These are phyloP conservation scores for Aspergillus japonicus DNA, from an alignment of 2,329 filamentous ascomycete genomes.

Conservation along the genomic window DNA sequence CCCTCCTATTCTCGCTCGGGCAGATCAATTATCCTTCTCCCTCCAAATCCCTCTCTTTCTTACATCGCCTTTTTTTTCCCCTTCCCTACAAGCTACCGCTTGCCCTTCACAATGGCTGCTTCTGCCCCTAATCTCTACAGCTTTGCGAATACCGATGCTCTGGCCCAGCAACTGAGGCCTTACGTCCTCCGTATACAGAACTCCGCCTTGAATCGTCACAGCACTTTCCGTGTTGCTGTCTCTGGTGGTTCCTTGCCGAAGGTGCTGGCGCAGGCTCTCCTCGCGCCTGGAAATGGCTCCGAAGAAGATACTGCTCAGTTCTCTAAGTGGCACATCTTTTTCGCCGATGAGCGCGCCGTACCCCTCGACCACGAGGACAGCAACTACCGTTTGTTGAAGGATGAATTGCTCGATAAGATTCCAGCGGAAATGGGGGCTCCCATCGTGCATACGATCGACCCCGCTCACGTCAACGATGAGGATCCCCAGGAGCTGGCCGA, in stretches of 20 bases:
- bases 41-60: background rate
- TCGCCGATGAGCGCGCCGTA: conserved; percentile 94
- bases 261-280: conserved; percentile 79
- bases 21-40: background rate
- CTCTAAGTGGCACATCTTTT: conserved; percentile 95
- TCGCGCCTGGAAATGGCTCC: conserved; percentile 54
- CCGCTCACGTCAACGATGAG: conserved; percentile 64
- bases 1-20: background rate
- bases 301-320: conserved; percentile 68
- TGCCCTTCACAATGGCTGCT: conserved; percentile 36
- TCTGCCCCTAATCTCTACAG: conserved; percentile 67
- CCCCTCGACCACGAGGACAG: conserved; percentile 89
- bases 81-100: background rate
- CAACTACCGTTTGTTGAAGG: conserved; percentile 86
- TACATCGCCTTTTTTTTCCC: background rate
- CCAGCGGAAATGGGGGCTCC: conserved; percentile 66
- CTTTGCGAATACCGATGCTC: conserved; percentile 66
- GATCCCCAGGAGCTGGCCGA: conserved; percentile 92
- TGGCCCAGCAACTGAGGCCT: conserved; percentile 74
- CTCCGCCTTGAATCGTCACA: conserved; percentile 74
- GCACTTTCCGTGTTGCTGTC: conserved; percentile 84
- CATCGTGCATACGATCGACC: conserved; percentile 76
- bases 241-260: conserved; percentile 92
- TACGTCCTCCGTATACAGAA: conserved; percentile 83
- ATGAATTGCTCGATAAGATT: conserved; percentile 85